Base-by-base conservation (phyloP, 2,329 filamentous ascomycete species). In the Cercospora sp. region DNA sequence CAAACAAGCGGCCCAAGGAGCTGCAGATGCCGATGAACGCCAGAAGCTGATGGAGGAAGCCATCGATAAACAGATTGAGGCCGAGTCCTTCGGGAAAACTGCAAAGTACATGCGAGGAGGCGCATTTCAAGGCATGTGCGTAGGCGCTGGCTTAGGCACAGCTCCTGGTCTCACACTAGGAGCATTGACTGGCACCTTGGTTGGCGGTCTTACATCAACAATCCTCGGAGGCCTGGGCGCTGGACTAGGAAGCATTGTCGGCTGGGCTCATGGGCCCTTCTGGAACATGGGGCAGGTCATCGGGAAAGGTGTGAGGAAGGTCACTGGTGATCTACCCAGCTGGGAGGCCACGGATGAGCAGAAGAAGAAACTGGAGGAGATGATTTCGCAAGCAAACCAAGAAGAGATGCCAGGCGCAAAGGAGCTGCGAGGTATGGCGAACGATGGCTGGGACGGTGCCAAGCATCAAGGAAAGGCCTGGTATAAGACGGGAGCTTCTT, bases 41-140 rank as follows among this genome's bases (percentile, higher is more conserved):
- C 76, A 78, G 51, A 74, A 77, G 60, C 66, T 78, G n/a, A 66
- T 78, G 28, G 74, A 77, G 26, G 57, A 77, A 63, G 74, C 75
- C 16, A 65, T 78, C 7, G 67, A 76, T 53, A 73, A 74, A 58
- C 66, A 75, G 36, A 69, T 77, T 36, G 73, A 73, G 33, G 74
- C 76, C 33, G 75, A 78, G 57, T 74, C 73, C 0, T 76, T 75
- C 28, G 76, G 76, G 16, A 78, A 78, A 68, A 74, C 74, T 2
- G 76, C 76, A 13, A 77, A 75, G 61, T 77, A 75, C 57, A 68
- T 77, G 31, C 60, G 69, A 23, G 71, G 73, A 26, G 75, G 75
- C 20, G 69, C 74, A 1, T 75, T 76, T 40, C 76, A 78, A 68
- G 76, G 76, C 51, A 69, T 77, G 62, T 67, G 69, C 7, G 74